phyloP scores from a whole-genome alignment of 2,329 filamentous ascomycete genomes.

The Pochonia chlamydosporia region DNA sequence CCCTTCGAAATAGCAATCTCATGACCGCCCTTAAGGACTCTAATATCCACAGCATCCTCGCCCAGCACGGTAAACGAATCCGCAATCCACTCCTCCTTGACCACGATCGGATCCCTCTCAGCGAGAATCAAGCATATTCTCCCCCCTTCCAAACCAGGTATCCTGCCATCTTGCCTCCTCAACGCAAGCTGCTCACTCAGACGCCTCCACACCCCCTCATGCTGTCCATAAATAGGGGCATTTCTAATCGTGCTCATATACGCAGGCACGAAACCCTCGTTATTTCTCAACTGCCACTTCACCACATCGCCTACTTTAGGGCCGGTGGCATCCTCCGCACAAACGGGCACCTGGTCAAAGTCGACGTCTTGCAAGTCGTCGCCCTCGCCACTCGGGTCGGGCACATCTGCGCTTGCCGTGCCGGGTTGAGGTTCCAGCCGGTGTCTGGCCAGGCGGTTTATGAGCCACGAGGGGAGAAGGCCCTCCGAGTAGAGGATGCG shows the following conservation, averaged over 20 bases:
- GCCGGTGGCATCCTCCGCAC: constrained; percentile 37
- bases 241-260: constrained; percentile 67
- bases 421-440: constrained; percentile 40
- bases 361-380: constrained; percentile 25
- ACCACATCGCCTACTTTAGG: constrained; percentile 55
- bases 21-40: constrained; percentile 58
- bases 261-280: constrained; percentile 61
- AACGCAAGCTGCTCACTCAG: constrained; percentile 44
- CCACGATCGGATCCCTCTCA: constrained; percentile 59
- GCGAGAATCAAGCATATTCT: constrained; percentile 63
- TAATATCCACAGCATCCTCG: constrained; percentile 48
- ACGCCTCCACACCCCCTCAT: constrained; percentile 50
- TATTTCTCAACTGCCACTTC: constrained; percentile 61
- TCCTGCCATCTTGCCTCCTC: constrained; percentile 26
- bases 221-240: constrained; percentile 61
- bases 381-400: constrained; percentile 34
- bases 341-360: constrained; percentile 45
- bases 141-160: constrained; percentile 31
- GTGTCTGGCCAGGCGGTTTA: constrained; percentile 45
- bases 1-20: constrained; percentile 62
- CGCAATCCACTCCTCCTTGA: constrained; percentile 56
- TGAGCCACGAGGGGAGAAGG: constrained; percentile 53
- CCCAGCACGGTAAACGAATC: constrained; percentile 56
- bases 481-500: constrained; percentile 57
- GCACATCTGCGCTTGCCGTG: constrained; percentile 24